phyloP scores from a whole-genome alignment of 2,329 filamentous ascomycete genomes.

The Pyricularia grisea region DNA sequence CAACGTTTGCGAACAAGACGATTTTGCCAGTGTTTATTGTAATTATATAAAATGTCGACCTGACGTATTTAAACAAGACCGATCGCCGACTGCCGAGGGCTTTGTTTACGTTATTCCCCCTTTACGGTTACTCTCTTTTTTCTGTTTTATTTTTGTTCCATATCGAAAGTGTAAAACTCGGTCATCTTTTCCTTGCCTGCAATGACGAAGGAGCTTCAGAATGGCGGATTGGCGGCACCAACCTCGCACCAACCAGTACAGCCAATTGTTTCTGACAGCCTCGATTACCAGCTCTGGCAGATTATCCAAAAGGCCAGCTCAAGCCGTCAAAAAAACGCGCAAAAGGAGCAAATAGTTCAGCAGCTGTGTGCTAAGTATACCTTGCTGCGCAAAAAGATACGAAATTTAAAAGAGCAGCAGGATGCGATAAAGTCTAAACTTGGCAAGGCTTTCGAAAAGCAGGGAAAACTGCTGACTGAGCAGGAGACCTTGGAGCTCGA shows the following conservation, averaged over 20 bases:
- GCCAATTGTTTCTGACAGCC: neutral
- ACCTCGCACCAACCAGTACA: neutral
- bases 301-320: neutral
- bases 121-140: neutral
- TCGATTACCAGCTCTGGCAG: neutral
- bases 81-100: neutral
- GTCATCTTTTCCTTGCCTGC: neutral
- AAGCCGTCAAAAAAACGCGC: too few species aligned
- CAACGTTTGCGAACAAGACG: too few species aligned
- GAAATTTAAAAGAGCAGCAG: neutral
- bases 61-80: neutral
- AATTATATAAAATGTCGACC: neutral
- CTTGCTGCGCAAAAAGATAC: neutral
- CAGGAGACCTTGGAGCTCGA: neutral
- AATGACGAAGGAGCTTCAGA: neutral
- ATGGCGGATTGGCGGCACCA: neutral
- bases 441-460: neutral
- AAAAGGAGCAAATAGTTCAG: neutral
- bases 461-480: too few species aligned
- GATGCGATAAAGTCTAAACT: neutral
- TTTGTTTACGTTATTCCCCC: neutral
- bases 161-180: neutral
- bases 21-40: neutral
- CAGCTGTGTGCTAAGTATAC: neutral
- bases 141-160: neutral